Conservation (phyloP, 768 basidiomycete species). For the Mycena haematopus region DNA sequence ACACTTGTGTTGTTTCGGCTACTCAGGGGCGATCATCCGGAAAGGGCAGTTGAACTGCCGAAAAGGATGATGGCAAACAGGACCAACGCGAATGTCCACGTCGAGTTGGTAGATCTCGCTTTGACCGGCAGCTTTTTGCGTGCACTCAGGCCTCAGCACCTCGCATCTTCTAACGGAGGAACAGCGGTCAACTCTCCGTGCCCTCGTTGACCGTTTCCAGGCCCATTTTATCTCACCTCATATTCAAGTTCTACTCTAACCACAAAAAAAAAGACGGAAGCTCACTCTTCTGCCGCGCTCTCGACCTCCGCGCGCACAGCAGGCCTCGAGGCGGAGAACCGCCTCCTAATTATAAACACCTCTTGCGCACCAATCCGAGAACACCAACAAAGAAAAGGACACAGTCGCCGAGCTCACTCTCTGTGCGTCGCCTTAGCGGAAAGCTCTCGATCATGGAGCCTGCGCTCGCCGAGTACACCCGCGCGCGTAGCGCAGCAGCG, state of each 20-base stretch:
- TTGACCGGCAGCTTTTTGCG: too few species aligned
- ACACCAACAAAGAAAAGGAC: background rate
- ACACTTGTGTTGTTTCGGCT: too few species aligned
- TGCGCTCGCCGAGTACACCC: constrained; percentile 54
- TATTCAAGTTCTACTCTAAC: background rate
- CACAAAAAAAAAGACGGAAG: constrained; percentile 46
- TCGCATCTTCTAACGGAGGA: too few species aligned
- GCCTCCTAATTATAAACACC: constrained; percentile 40
- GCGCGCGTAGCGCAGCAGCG: constrained; percentile 52
- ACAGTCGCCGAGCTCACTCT: constrained; percentile 57
- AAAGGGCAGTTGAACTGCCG: too few species aligned
- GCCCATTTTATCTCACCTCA: background rate
- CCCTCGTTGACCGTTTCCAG: constrained; percentile 4
- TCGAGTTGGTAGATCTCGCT: too few species aligned
- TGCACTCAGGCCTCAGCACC: too few species aligned
- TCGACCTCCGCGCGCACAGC: constrained; percentile 45
- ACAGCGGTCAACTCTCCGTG: constrained; percentile 16
- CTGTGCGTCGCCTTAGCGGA: constrained; percentile 70
- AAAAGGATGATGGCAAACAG: too few species aligned
- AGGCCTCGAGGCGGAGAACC: constrained; percentile 52
- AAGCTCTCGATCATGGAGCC: constrained; percentile 69
- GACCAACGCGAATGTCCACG: too few species aligned
- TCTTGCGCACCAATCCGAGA: constrained; percentile 50
- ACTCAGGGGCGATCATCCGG: too few species aligned
- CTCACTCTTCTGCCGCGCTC: constrained; percentile 51